These are phyloP conservation scores for Podospora pseudopauciseta DNA, from an alignment of 495 filamentous ascomycete genomes.

Conservation along the genomic window DNA sequence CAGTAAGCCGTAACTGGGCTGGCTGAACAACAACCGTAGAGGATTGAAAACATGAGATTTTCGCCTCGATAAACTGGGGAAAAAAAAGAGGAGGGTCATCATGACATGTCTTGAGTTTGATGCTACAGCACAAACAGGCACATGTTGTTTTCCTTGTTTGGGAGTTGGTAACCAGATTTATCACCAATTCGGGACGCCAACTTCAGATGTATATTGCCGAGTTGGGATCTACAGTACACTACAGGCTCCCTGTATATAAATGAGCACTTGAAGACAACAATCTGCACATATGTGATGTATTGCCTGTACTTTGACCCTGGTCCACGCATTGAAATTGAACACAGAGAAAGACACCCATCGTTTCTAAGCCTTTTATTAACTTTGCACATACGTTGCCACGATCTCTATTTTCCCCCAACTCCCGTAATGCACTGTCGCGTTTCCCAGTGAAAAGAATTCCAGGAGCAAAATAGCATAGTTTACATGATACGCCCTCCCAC, in stretches of 20 bases:
- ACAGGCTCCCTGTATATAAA: slow-evolving; percentile 4
- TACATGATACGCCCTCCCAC: neutral
- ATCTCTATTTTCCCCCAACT: neutral
- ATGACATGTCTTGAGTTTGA: neutral
- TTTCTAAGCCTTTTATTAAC: neutral
- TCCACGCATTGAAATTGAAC: no score
- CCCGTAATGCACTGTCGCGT: neutral
- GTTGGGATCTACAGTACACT: slow-evolving; percentile 5
- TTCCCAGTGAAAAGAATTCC: neutral
- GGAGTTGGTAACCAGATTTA: neutral
- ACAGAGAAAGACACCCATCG: neutral
- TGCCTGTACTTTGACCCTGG: neutral
- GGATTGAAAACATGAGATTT: neutral
- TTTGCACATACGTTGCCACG: neutral
- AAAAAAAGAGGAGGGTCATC: neutral
- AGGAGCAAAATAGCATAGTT: neutral
- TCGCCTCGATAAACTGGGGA: neutral
- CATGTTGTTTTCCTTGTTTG: neutral
- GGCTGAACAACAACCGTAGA: neutral
- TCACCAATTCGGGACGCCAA: neutral
- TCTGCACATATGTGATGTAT: neutral
- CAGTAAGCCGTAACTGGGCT: neutral
- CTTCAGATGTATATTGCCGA: slow-evolving; percentile 4
- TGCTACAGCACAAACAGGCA: neutral
- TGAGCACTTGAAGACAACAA: neutral